These are phyloP conservation scores for Aureobasidium subglaciale DNA, from an alignment of 2,329 filamentous ascomycete species.

Conservation along the genomic window DNA sequence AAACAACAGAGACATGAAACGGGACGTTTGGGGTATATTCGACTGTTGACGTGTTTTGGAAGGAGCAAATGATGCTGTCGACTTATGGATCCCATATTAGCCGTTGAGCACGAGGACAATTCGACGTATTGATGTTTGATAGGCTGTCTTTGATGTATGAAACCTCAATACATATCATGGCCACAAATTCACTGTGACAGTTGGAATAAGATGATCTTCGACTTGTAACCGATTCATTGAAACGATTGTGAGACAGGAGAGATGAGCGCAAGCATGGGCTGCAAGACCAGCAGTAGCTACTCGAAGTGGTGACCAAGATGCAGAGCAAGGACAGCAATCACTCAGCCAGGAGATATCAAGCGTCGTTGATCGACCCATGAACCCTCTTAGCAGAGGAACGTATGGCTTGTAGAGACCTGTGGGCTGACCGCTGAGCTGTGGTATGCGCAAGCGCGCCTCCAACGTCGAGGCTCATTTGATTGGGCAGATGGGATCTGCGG, in stretches of 20 bases:
- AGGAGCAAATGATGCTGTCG: constrained; percentile 5
- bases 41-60: constrained; percentile 10
- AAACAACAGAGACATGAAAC: constrained; percentile 14
- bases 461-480: constrained; percentile 8
- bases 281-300: background rate
- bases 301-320: background rate
- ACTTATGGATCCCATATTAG: constrained; percentile 4
- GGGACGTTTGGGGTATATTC: constrained; percentile 11
- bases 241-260: constrained; percentile 10
- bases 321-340: background rate
- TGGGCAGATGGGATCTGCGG: background rate
- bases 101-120: constrained; percentile 11
- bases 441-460: background rate
- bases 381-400: background rate
- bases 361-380: constrained; percentile 2
- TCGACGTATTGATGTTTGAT: constrained; percentile 7
- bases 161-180: background rate
- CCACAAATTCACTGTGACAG: background rate
- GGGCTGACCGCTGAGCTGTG: constrained; percentile 2
- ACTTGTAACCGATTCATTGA: constrained; percentile 11
- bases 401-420: constrained; percentile 2
- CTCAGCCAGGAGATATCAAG: background rate
- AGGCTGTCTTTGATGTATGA: constrained; percentile 13
- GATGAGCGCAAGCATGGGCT: background rate
- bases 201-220: constrained; percentile 9